Base-by-base conservation (phyloP, 192 early-diverging fungal species). In the Coemansia sp. region DNA sequence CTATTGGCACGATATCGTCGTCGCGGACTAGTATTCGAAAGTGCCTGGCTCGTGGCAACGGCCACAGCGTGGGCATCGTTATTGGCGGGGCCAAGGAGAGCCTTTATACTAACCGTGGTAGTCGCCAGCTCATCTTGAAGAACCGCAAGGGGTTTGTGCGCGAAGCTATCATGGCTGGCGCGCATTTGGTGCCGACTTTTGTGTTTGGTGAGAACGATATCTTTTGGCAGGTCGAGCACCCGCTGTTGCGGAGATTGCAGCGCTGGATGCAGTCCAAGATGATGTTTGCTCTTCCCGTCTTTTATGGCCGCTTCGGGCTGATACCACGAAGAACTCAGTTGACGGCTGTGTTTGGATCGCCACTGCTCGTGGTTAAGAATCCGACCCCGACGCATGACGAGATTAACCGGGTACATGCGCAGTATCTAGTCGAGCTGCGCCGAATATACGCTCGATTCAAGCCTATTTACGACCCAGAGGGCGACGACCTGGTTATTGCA, bases 151-250 rank as follows among this genome's bases (percentile, higher is more conserved):
- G 97, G 0, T 99, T 99, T 80, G 89, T 99, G 64, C 91, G 93
- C 57, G 79, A 95, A 50, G 97, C 97, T 6, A 85, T 98, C 6
- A 83, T 85, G 38, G 87, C 92, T 37, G 92, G 92, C 2, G 91
- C 95, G 2, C 79, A 78, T 8, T 79, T 99, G 9, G 92, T 94
- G 7, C 97, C 97, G 18, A 88, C 92, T 0, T 93, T 92, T 76
- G 85, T 87, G 14, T 98, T 99, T 85, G 97, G 97, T 39, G 95
- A 99, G 72, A 95, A 93, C 73, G 92, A 98, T 59, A 73, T 95
- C 21, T 96, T 90, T 78, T 85, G 88, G 36, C 93, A 94, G 52
- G 81, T 92, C 35, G 80, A 85, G 61, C 90, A 92, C 61, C 83
- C 78, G 1, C 55, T 85, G 47, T 55, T 94, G 20, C 85, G 86